Percentiles rank a stretch among this genome's conserved stretches.
Evolutionary conservation across 768 basidiomycete species (phyloP).

Genomic region (Agaricus sinodeliciosus): DNA sequence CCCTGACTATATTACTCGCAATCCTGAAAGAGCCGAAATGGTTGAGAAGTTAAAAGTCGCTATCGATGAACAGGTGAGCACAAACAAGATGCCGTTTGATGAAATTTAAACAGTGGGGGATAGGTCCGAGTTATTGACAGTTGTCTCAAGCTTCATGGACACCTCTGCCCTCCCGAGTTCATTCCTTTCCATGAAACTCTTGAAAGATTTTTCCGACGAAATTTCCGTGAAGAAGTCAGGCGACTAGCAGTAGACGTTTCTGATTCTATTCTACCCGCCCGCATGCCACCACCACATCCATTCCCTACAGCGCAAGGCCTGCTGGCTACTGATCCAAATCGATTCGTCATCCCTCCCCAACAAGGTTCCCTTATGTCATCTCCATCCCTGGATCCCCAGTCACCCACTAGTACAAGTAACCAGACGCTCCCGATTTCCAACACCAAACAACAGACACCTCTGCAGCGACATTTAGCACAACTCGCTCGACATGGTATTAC

Average conservation of each 20-base stretch:
- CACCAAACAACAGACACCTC: constrained; percentile 55
- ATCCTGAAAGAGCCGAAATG: constrained; percentile 65
- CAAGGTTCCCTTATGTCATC: constrained; percentile 40
- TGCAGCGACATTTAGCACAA: constrained; percentile 77
- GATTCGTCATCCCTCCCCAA: constrained; percentile 45
- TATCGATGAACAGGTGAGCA: constrained; percentile 76
- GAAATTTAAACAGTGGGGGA: neutral
- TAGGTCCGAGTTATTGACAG: constrained; percentile 77
- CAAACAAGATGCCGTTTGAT: neutral
- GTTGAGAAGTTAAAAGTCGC: constrained; percentile 67
- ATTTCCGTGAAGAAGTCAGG: constrained; percentile 77
- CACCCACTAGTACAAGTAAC: constrained; percentile 22
- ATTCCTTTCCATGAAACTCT: constrained; percentile 89
- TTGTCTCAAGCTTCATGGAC: constrained; percentile 78
- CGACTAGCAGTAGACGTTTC: constrained; percentile 59
- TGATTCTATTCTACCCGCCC: constrained; percentile 30
- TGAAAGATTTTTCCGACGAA: constrained; percentile 78
- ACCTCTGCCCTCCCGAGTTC: constrained; percentile 82
- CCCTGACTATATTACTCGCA: constrained; percentile 54
- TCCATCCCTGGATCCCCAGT: constrained; percentile 23
- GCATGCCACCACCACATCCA: constrained; percentile 29
- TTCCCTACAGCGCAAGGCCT: constrained; percentile 24
- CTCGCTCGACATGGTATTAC: constrained; percentile 79
- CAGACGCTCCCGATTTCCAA: constrained; percentile 24
- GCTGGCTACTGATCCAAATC: constrained; percentile 21